Conservation (phyloP, 805 yeast species). For the Lachancea cidri region DNA sequence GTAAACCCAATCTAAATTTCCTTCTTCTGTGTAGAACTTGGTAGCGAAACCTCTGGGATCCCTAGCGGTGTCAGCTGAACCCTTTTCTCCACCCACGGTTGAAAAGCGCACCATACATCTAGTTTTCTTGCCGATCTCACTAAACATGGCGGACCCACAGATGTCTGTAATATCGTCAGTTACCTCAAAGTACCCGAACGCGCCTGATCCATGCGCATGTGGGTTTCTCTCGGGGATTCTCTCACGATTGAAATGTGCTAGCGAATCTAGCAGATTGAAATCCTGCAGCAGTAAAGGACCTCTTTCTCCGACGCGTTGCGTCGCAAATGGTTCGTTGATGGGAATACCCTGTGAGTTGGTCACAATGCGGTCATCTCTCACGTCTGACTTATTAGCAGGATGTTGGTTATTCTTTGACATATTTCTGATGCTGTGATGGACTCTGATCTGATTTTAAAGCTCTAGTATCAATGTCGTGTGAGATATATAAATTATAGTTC, state of each 20-base stretch:
- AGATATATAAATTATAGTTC: too few relatives aligned
- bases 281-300: constrained; percentile 84
- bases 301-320: constrained; percentile 66
- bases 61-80: constrained; percentile 60
- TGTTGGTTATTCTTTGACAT: constrained; percentile 13
- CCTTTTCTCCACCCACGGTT: constrained; percentile 67
- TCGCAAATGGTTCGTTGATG: constrained; percentile 68
- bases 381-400: constrained; percentile 26
- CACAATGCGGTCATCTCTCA: constrained; percentile 43
- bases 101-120: constrained; percentile 66
- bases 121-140: constrained; percentile 74
- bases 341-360: constrained; percentile 76
- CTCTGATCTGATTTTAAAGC: too few relatives aligned
- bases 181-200: constrained; percentile 79
- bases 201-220: constrained; percentile 92
- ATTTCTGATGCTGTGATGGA: too few relatives aligned
- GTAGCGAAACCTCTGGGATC: constrained; percentile 69
- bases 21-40: constrained; percentile 63
- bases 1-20: constrained; percentile 67
- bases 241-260: constrained; percentile 87
- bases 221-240: constrained; percentile 91
- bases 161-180: constrained; percentile 79
- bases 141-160: constrained; percentile 64
- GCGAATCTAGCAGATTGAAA: constrained; percentile 69
- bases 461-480: too few relatives aligned